Evolutionary conservation across 2,329 filamentous ascomycete species (phyloP).

Genomic region (Aspergillus sergii): DNA sequence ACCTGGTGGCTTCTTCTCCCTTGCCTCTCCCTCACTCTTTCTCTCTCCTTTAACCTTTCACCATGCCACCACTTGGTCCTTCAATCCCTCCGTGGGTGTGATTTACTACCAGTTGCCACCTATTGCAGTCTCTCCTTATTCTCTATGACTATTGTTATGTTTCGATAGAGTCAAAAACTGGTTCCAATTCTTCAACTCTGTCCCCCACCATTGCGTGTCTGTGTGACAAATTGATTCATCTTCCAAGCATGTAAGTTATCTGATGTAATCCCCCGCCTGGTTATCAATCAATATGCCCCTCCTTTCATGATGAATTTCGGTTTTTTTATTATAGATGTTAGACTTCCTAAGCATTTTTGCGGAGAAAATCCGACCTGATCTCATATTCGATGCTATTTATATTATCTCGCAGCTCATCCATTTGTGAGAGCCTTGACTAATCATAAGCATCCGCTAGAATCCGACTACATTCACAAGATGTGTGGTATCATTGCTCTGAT

Average conservation of each 20-base stretch:
- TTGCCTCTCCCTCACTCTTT: constrained; percentile 16
- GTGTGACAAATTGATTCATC: constrained; percentile 12
- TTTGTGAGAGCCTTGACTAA: constrained; percentile 21
- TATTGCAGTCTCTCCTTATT: constrained; percentile 11
- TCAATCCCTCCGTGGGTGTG: constrained; percentile 27
- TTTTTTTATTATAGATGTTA: constrained; percentile 52
- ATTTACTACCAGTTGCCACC: constrained; percentile 12
- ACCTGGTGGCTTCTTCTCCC: neutral
- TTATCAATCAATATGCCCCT: constrained; percentile 19
- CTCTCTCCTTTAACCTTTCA: constrained; percentile 24
- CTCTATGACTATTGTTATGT: constrained; percentile 21
- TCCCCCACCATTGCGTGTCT: constrained; percentile 22
- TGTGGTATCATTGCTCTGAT: constrained; percentile 66
- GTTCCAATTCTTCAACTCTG: constrained; percentile 12
- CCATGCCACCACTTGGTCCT: constrained; percentile 25
- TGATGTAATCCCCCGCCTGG: constrained; percentile 11
- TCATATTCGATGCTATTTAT: constrained; percentile 12
- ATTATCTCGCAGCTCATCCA: constrained; percentile 13
- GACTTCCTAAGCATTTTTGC: constrained; percentile 50
- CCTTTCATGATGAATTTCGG: constrained; percentile 44
- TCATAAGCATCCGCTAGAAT: constrained; percentile 24
- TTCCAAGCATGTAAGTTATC: constrained; percentile 23
- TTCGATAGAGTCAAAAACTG: constrained; percentile 17
- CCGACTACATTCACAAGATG: constrained; percentile 47
- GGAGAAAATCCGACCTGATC: constrained; percentile 43